Base-by-base conservation (phyloP, 140 eudicot genomes). In the Cichorium intybus region DNA sequence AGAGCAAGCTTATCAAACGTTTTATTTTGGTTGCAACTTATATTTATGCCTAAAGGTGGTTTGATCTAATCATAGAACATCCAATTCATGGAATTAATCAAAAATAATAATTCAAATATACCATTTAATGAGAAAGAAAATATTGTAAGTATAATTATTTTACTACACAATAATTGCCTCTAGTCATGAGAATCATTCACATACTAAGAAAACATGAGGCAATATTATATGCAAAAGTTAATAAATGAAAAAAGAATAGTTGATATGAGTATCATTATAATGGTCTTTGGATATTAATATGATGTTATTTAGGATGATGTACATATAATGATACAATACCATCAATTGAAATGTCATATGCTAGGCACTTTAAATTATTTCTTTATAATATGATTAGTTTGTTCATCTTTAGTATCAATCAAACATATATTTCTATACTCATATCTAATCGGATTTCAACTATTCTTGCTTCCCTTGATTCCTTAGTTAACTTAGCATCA, bases 331-430 rank as follows among this genome's bases (percentile, higher is more conserved):
- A 27, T 56, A 21, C 20, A 56, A 54, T 2, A 24, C 29, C 60
- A 55, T 6, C 9, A 11, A 39, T 39, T 39, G 14, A 14, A 43
- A 43, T 43, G 7, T 0, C 7, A 14, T 20, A 15, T 43, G 20
- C 16, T 10, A 35, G 1, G 15, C 15, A 31, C 43, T 35, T 39
- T 7, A 43, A 14, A 15, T 15, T 15, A 43, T 43, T 14, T 43
- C 6, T 43, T 15, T 43, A 43, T 43, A 43, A 4, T 24, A 24
- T 55, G 22, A 55, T 12, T 61, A 39, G 21, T 10, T 41, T 82
- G 88, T 82, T 82, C 82, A 82, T 74, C 79, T 68, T 82, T 6
- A 2, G 21, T 45, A 33, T 4, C n/a, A 24, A 66, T 71, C 20
- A 21, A 62, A 45, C 33, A 24, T 4, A 37, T 15, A 28, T 27